Evolutionary conservation across 371 early-diverging fungal species (phyloP).

Genomic region (Quaeritorhiza haematococci): DNA sequence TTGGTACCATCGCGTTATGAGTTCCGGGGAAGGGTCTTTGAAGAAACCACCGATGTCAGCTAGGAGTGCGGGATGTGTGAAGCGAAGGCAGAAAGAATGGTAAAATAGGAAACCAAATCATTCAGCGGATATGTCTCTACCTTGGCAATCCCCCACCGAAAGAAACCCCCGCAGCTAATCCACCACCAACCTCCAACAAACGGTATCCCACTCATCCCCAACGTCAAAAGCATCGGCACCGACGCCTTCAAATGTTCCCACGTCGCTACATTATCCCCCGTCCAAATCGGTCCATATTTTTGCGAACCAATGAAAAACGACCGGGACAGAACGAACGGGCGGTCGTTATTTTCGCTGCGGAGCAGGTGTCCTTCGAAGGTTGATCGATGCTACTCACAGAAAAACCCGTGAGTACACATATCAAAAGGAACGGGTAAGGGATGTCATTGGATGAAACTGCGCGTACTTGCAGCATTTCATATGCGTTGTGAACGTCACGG

Average conservation of each 20-base stretch:
- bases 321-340: slow-evolving; percentile 88
- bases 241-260: slow-evolving; percentile 77
- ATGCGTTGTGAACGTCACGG: slow-evolving; percentile 83
- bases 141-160: too few species aligned
- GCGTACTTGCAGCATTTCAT: slow-evolving; percentile 56
- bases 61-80: slow-evolving; percentile 2
- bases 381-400: slow-evolving; percentile 35
- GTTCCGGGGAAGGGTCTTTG: slow-evolving; percentile 75
- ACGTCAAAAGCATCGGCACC: slow-evolving; percentile 75
- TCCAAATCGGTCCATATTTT: slow-evolving; percentile 86
- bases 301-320: slow-evolving; percentile 88
- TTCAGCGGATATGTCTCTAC: background rate
- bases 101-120: background rate
- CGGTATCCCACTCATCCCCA: slow-evolving; percentile 67
- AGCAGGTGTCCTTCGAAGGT: slow-evolving; percentile 46
- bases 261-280: slow-evolving; percentile 80
- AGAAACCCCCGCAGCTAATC: too few species aligned
- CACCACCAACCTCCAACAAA: slow-evolving; percentile 64
- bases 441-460: too few species aligned
- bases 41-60: slow-evolving; percentile 94
- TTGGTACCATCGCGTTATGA: slow-evolving; percentile 87
- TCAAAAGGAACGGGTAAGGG: too few species aligned
- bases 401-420: too few species aligned
- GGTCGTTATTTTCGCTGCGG: slow-evolving; percentile 39
- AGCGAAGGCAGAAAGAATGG: too few species aligned